Evolutionary conservation across 495 filamentous ascomycete genomes (phyloP).

Genomic region (Penicillium taxi): DNA sequence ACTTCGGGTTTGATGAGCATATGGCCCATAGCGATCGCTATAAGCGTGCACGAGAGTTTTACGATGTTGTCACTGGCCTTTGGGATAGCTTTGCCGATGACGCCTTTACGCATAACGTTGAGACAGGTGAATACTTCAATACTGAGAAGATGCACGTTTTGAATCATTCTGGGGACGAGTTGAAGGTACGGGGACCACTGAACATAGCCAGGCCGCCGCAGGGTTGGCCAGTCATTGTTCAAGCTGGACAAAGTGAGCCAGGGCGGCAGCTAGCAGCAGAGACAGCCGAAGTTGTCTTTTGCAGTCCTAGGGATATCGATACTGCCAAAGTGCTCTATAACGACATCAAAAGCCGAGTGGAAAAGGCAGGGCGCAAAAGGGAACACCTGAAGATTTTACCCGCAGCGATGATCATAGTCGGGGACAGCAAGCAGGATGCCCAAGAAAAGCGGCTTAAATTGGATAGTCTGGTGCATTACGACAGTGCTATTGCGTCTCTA

Average conservation of each 20-base stretch:
- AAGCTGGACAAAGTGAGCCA: constrained; percentile 48
- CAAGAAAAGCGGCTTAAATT: constrained; percentile 40
- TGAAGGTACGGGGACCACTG: constrained; percentile 40
- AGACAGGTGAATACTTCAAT: constrained; percentile 41
- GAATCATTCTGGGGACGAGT: constrained; percentile 42
- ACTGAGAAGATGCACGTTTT: constrained; percentile 43
- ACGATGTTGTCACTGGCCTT: constrained; percentile 30
- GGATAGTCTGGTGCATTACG: constrained; percentile 48
- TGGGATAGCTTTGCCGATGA: constrained; percentile 52
- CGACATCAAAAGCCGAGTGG: constrained; percentile 43
- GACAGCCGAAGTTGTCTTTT: constrained; percentile 49
- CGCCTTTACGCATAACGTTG: constrained; percentile 41
- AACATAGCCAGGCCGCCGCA: constrained; percentile 48
- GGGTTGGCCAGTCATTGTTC: constrained; percentile 50
- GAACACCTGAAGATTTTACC: constrained; percentile 47
- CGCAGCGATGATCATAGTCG: constrained; percentile 42
- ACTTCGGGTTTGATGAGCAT: constrained; percentile 31
- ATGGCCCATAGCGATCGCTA: constrained; percentile 30
- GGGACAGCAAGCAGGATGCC: constrained; percentile 39
- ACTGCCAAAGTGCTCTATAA: constrained; percentile 44
- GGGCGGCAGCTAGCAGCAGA: constrained; percentile 46
- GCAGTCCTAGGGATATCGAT: constrained; percentile 32
- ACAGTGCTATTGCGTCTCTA: constrained; percentile 48
- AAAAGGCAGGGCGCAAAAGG: constrained; percentile 32
- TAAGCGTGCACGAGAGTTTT: constrained; percentile 34